Conservation (phyloP, 192 early-diverging fungal species). For the Ramicandelaber brevisporus region DNA sequence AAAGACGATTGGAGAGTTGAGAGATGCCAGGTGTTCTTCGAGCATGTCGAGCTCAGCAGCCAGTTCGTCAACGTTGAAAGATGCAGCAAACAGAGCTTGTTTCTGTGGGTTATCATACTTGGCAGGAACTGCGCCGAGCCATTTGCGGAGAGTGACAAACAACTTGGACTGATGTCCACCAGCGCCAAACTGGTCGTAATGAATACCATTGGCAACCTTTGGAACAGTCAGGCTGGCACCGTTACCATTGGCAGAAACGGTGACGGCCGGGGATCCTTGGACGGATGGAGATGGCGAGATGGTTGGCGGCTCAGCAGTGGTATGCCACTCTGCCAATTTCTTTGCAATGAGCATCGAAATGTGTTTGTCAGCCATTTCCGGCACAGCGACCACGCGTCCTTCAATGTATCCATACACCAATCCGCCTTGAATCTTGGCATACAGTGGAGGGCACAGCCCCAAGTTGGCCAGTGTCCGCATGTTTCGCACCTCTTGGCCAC, state of each 20-base stretch:
- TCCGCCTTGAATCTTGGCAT: constrained; percentile 76
- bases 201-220: too few relatives aligned
- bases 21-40: constrained; percentile 19
- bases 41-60: constrained; percentile 18
- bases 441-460: constrained; percentile 47
- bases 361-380: constrained; percentile 46
- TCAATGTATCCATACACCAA: constrained; percentile 73
- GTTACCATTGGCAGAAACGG: too few relatives aligned
- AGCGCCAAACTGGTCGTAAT: too few relatives aligned
- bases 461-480: constrained; percentile 42
- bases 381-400: constrained; percentile 37
- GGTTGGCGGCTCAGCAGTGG: constrained; percentile 11
- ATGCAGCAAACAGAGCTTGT: constrained; percentile 8
- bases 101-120: constrained; percentile 5
- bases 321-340: constrained; percentile 61
- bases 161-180: constrained; percentile 12
- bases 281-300: too few relatives aligned
- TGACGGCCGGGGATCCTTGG: too few relatives aligned
- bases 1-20: constrained; percentile 63
- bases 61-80: constrained; percentile 8
- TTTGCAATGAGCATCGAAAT: constrained; percentile 52
- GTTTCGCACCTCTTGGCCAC: constrained; percentile 63
- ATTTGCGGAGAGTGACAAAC: constrained; percentile 9
- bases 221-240: too few relatives aligned
- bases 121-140: constrained; percentile 11